phyloP scores from a whole-genome alignment of 257 asterid species.

The Solanum ossicruentum region DNA sequence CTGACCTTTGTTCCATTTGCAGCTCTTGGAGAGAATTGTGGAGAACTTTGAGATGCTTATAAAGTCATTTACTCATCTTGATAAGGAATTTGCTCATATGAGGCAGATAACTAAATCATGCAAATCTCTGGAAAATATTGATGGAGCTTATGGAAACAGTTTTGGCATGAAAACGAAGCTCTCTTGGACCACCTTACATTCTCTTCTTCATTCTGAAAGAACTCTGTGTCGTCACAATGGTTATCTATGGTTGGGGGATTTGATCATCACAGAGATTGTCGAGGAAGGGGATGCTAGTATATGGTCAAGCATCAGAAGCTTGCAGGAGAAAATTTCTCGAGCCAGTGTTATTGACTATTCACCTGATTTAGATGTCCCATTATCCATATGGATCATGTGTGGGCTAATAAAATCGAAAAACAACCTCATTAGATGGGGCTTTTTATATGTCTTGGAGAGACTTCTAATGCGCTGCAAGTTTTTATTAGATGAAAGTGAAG shows the following conservation, averaged over 20 bases:
- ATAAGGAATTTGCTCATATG: conserved; percentile 72
- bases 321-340: conserved; percentile 63
- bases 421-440: conserved; percentile 73
- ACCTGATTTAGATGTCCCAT: conserved; percentile 58
- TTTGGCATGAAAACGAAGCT: conserved; percentile 52
- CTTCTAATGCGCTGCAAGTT: conserved; percentile 89
- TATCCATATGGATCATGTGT: conserved; percentile 93
- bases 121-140: conserved; percentile 53
- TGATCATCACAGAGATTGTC: conserved; percentile 78
- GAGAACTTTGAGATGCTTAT: conserved; percentile 72
- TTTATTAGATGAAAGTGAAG: conserved; percentile 95
- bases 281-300: conserved; percentile 56
- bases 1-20: conserved; percentile 18
- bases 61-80: conserved; percentile 77
- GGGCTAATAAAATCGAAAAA: conserved; percentile 86
- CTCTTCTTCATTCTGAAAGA: conserved; percentile 94
- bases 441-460: conserved; percentile 85
- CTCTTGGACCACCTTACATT: conserved; percentile 89
- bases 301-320: conserved; percentile 56
- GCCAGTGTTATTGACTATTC: conserved; percentile 81
- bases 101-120: conserved; percentile 57
- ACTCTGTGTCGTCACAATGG: conserved; percentile 80
- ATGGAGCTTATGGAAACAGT: conserved; percentile 33
- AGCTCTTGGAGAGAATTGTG: conserved; percentile 80
- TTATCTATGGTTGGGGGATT: conserved; percentile 90